phyloP scores from a whole-genome alignment of 2,329 filamentous ascomycete genomes.

The Ploettnerulaceae sp. region DNA sequence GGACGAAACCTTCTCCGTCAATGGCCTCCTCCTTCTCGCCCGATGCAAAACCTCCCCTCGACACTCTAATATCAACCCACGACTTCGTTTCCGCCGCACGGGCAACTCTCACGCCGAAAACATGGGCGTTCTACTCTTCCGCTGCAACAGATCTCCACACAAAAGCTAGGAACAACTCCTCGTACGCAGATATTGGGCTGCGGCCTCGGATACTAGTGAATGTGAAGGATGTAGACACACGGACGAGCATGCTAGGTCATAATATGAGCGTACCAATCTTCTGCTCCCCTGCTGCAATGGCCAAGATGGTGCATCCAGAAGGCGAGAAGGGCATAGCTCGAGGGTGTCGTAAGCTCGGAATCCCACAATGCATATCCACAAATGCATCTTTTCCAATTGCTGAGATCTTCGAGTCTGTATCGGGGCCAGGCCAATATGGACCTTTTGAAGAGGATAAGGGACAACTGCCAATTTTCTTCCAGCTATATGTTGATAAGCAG shows the following conservation, averaged over 20 bases:
- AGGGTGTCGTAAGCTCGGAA: constrained; percentile 45
- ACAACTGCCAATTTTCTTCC: constrained; percentile 44
- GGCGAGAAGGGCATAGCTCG: constrained; percentile 56
- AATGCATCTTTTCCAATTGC: constrained; percentile 54
- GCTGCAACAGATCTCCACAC: constrained; percentile 65
- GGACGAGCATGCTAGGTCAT: constrained; percentile 50
- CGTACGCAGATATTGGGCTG: constrained; percentile 53
- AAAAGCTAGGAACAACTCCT: constrained; percentile 50
- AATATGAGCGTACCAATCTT: constrained; percentile 54
- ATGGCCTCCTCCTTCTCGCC: constrained; percentile 22
- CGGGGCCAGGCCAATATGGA: constrained; percentile 21
- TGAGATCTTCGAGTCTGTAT: constrained; percentile 42
- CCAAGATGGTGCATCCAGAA: constrained; percentile 55
- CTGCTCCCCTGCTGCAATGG: constrained; percentile 60
- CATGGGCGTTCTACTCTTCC: constrained; percentile 66
- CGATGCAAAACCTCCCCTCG: constrained; percentile 38
- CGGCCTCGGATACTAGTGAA: constrained; percentile 54
- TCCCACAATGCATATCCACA: constrained; percentile 58
- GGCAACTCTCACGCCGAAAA: constrained; percentile 52
- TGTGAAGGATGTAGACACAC: constrained; percentile 48
- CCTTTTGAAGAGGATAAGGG: neutral
- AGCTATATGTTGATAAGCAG: constrained; percentile 58
- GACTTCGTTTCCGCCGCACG: constrained; percentile 57
- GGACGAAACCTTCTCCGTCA: constrained; percentile 39
- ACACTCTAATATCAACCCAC: constrained; percentile 52